Conservation (phyloP, 495 filamentous ascomycete genomes). For the Penicillium longicatenatum region DNA sequence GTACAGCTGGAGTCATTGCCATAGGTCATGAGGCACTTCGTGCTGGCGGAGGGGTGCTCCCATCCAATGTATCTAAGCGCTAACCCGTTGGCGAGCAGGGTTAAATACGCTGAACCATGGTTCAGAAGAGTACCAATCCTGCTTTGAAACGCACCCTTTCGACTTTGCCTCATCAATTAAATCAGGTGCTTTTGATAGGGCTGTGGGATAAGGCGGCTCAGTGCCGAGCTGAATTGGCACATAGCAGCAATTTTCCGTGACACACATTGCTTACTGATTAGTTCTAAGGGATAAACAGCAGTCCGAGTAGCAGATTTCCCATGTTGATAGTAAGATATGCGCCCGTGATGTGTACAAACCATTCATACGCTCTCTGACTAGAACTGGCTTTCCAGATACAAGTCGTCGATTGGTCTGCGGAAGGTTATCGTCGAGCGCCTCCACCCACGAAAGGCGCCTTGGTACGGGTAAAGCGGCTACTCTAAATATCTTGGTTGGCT, state of each 20-base stretch:
- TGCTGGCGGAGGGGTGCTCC: not conserved
- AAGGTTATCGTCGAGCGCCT: not conserved
- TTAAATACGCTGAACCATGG: not conserved
- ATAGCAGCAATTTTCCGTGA: no score
- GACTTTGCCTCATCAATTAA: not conserved
- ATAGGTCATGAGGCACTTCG: not conserved
- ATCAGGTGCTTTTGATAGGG: not conserved
- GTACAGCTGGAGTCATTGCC: not conserved
- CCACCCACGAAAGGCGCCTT: not conserved
- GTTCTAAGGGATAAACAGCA: no score
- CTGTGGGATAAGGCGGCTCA: not conserved
- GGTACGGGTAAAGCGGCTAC: not conserved
- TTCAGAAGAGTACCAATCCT: not conserved
- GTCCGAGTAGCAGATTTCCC: no score
- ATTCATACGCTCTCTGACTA: no score
- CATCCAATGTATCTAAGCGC: constrained; percentile 2
- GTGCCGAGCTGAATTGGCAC: no score
- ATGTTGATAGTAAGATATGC: no score
- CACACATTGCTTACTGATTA: no score
- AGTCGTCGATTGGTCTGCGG: not conserved
- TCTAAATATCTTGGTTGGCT: not conserved
- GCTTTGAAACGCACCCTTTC: not conserved
- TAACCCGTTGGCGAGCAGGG: not conserved
- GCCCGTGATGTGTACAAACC: no score
- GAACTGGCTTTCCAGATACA: no score